phyloP scores from a whole-genome alignment of 371 early-diverging fungal genomes.

The Mucor indicus region DNA sequence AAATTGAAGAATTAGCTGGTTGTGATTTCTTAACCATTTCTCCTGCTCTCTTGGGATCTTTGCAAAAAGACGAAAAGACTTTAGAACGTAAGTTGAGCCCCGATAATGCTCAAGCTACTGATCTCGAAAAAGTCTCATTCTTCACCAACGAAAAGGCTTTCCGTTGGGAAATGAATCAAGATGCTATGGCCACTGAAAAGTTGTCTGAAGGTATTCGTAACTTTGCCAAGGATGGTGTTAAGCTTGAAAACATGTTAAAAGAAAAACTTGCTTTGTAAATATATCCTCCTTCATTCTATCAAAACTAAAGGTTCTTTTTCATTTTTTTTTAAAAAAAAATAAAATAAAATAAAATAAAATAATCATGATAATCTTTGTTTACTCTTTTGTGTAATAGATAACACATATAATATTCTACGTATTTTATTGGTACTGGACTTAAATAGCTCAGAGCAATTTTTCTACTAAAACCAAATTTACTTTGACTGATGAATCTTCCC shows the following conservation, averaged over 20 bases:
- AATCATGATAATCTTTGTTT: too few species aligned
- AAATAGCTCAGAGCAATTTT: too few species aligned
- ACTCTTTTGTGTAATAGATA: too few species aligned
- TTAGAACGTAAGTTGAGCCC: conserved; percentile 72
- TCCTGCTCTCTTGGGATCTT: conserved; percentile 80
- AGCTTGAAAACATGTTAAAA: conserved; percentile 71
- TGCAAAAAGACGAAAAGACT: conserved; percentile 60
- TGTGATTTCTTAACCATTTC: conserved; percentile 97
- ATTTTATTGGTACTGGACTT: too few species aligned
- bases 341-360: too few species aligned
- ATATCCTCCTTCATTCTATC: too few species aligned
- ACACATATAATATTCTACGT: too few species aligned
- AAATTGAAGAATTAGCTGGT: conserved; percentile 95
- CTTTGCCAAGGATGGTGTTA: conserved; percentile 88
- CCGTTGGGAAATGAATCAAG: conserved; percentile 96
- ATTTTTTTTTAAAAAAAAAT: too few species aligned
- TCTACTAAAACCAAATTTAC: too few species aligned
- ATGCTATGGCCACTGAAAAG: conserved; percentile 97
- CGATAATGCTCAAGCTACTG: conserved; percentile 54
- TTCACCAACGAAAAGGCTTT: conserved; percentile 77
- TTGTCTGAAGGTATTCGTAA: conserved; percentile 94
- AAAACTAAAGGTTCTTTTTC: too few species aligned
- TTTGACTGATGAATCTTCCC: too few species aligned
- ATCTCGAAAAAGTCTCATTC: conserved; percentile 62
- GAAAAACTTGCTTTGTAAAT: conserved; percentile 32